Evolutionary conservation across 1,139 yeast species (phyloP).

Genomic region (Hyphopichia wangnamkhiaoensis): DNA sequence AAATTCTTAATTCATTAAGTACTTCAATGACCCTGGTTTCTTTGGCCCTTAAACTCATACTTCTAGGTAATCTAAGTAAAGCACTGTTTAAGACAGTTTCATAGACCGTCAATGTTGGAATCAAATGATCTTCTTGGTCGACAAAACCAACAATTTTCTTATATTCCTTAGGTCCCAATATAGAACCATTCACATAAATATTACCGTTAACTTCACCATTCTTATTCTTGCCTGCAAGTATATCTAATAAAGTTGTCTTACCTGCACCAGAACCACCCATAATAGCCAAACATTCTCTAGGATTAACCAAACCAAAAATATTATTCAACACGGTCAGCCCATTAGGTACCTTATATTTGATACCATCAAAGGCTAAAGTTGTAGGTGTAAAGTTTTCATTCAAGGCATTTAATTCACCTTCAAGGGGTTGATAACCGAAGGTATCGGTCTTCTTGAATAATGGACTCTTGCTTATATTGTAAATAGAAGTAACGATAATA

Average conservation of each 20-base stretch:
- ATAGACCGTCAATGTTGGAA: slow-evolving; percentile 92
- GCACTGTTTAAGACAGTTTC: slow-evolving; percentile 96
- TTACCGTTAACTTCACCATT: slow-evolving; percentile 67
- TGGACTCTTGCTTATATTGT: slow-evolving; percentile 64
- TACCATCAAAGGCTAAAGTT: slow-evolving; percentile 70
- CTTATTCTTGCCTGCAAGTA: slow-evolving; percentile 84
- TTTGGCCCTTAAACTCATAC: slow-evolving; percentile 73
- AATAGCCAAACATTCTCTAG: slow-evolving; percentile 89
- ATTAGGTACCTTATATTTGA: slow-evolving; percentile 60
- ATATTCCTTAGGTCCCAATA: slow-evolving; percentile 42
- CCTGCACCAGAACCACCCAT: slow-evolving; percentile 99
- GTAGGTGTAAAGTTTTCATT: slow-evolving; percentile 71
- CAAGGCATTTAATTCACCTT: slow-evolving; percentile 41
- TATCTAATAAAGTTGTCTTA: slow-evolving; percentile 88
- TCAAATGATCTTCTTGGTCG: slow-evolving; percentile 91
- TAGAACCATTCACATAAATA: slow-evolving; percentile 73
- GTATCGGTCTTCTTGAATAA: slow-evolving; percentile 45
- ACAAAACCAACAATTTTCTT: slow-evolving; percentile 85
- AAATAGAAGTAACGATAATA: slow-evolving; percentile 42
- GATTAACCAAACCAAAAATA: slow-evolving; percentile 74
- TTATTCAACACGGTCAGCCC: slow-evolving; percentile 55
- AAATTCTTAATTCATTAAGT: slow-evolving; percentile 78
- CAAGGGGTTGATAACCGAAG: slow-evolving; percentile 21
- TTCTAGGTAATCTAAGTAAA: slow-evolving; percentile 75
- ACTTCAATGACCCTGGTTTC: slow-evolving; percentile 82